A percentile compares a stretch with the other conserved stretches of the same genome.
Conservation (phyloP, 2,329 filamentous ascomycete species). For the Aciculosporium take region DNA sequence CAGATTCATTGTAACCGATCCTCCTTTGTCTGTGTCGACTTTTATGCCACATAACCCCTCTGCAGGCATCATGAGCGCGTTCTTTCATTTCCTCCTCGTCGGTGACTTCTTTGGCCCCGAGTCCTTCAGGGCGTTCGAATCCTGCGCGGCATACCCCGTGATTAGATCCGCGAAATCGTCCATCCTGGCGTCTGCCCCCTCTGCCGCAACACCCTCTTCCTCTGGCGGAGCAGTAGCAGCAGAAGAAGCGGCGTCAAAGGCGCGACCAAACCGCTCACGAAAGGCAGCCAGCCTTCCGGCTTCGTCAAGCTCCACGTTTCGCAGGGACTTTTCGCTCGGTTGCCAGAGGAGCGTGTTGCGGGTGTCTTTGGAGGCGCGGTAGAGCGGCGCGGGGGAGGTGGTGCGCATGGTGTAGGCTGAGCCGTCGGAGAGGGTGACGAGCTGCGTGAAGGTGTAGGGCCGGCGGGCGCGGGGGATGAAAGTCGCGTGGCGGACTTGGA, state of each 20-base stretch:
- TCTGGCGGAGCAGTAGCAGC: conserved; percentile 17
- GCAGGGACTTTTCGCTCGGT: conserved; percentile 62
- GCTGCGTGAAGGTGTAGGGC: conserved; percentile 94
- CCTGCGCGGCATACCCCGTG: conserved; percentile 31
- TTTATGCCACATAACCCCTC: background rate
- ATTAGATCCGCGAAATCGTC: conserved; percentile 36
- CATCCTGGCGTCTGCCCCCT: conserved; percentile 12
- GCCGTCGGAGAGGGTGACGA: conserved; percentile 84
- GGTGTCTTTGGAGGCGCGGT: conserved; percentile 60
- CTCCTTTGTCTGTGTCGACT: background rate
- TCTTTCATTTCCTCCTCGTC: conserved; percentile 33
- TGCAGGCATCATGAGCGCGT: background rate
- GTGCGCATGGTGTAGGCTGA: conserved; percentile 70
- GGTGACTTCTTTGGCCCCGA: conserved; percentile 27
- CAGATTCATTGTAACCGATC: background rate
- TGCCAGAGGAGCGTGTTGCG: conserved; percentile 89
- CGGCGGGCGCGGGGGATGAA: conserved; percentile 78
- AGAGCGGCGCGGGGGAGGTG: conserved; percentile 51
- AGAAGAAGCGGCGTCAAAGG: conserved; percentile 70
- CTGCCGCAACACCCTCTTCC: conserved; percentile 18
- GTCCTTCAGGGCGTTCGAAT: conserved; percentile 20
- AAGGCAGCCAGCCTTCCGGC: conserved; percentile 81
- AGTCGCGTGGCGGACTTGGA: conserved; percentile 64
- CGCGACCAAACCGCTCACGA: conserved; percentile 66
- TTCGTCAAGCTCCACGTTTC: conserved; percentile 89